Percentiles rank a stretch among this genome's conserved stretches.
These are phyloP conservation scores for Podaxis sp. DNA, from an alignment of 768 basidiomycete species.

Conservation along the genomic window DNA sequence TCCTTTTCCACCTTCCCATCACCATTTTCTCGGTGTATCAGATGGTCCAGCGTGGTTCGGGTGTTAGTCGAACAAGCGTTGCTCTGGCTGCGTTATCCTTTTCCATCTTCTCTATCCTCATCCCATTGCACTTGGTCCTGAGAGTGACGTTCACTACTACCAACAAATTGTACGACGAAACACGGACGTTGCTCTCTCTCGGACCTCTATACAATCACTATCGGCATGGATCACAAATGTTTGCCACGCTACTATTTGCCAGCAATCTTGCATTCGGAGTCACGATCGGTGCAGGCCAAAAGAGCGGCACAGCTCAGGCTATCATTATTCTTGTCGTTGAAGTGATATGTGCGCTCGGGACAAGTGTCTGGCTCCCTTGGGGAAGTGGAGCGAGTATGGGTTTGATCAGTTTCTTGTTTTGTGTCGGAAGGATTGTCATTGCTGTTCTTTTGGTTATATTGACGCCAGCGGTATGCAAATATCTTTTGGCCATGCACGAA, in stretches of 20 bases:
- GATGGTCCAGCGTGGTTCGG: conserved; percentile 54
- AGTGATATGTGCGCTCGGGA: conserved; percentile 80
- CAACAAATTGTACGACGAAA: conserved; percentile 92
- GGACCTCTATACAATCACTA: conserved; percentile 96
- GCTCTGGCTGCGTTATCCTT: conserved; percentile 83
- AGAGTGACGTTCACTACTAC: conserved; percentile 80
- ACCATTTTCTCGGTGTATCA: conserved; percentile 91
- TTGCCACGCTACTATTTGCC: conserved; percentile 74
- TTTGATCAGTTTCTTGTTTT: conserved; percentile 88
- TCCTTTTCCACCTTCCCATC: conserved; percentile 92
- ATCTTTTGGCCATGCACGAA: not conserved
- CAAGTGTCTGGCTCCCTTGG: conserved; percentile 96
- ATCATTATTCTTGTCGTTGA: conserved; percentile 88
- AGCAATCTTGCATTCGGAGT: conserved; percentile 81
- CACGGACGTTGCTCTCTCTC: conserved; percentile 81
- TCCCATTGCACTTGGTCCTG: conserved; percentile 71
- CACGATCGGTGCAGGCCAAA: conserved; percentile 86
- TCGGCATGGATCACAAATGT: conserved; percentile 85
- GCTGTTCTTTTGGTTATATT: conserved; percentile 89
- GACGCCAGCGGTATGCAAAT: conserved; percentile 69
- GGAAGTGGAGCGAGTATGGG: conserved; percentile 97
- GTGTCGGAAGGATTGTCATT: conserved; percentile 84
- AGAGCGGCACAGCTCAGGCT: conserved; percentile 87
- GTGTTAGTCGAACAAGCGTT: conserved; percentile 55
- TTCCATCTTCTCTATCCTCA: conserved; percentile 67